Evolutionary conservation across 192 early-diverging fungal genomes (phyloP).

Genomic region (Geranomyces michiganensis): DNA sequence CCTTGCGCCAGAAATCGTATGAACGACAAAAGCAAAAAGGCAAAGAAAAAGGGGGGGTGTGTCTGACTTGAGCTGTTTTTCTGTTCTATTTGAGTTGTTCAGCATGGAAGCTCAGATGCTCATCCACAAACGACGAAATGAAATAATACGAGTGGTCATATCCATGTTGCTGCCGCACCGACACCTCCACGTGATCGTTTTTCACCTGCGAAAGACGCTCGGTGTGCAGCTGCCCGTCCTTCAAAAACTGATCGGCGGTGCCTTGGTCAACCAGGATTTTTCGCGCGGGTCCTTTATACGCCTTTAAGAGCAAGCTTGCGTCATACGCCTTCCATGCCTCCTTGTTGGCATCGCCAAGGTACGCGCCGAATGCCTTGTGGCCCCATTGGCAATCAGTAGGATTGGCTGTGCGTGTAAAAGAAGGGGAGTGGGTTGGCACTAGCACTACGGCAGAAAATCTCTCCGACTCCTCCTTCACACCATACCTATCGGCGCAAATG

Average conservation of each 20-base stretch:
- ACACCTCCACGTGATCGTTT: conserved; percentile 31
- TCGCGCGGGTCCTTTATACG: conserved; percentile 40
- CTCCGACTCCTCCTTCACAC: too few species aligned
- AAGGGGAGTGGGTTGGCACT: too few species aligned
- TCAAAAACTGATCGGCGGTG: conserved; percentile 69
- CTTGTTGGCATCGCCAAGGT: conserved; percentile 63
- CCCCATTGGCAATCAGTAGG: conserved; percentile 77
- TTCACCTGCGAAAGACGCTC: conserved; percentile 57
- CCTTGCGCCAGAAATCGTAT: conserved; percentile 39
- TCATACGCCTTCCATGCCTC: conserved; percentile 75
- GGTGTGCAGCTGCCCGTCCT: conserved; percentile 62
- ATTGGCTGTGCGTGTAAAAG: conserved; percentile 45
- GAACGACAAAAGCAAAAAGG: not conserved
- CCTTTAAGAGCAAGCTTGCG: conserved; percentile 68
- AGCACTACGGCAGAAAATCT: too few species aligned
- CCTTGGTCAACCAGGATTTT: conserved; percentile 68
- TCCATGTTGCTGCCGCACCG: conserved; percentile 60
- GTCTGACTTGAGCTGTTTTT: too few species aligned
- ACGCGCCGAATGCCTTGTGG: conserved; percentile 74
- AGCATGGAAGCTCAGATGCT: conserved; percentile 78
- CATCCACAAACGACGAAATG: conserved; percentile 74
- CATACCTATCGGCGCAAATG: conserved; percentile 78
- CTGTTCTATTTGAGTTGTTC: conserved; percentile 37
- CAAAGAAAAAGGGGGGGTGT: too few species aligned
- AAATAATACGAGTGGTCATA: conserved; percentile 92